Base-by-base conservation (phyloP, 2,329 filamentous ascomycete species). In the Didymella arachidicola region DNA sequence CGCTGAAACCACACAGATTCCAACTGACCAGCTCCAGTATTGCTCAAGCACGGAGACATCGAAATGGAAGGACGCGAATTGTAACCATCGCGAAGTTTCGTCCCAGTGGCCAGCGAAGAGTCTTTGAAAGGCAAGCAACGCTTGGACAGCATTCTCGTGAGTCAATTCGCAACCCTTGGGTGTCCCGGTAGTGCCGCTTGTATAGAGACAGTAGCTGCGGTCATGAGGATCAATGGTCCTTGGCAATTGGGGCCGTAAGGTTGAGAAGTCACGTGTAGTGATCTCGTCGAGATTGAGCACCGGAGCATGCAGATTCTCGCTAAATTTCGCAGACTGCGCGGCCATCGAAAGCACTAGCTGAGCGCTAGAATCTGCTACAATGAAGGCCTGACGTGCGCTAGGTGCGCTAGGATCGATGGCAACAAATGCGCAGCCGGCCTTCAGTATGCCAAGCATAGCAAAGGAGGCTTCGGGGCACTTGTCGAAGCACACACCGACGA, bases 31-130 rank as follows among this genome's bases (percentile, higher is more conserved):
- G 57, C 89, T 95, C 92, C 92, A 97, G 74, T 94, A 97, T 70
- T 97, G 93, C 72, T 97, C 93, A 0, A 97, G 82, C 0, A 97
- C 90, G 1, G 91, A 95, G 4, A 97, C 93, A 68, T 97, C 94
- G 61, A 97, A 97, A 75, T 97, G 94, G 56, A 97, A 92, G 0
- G 92, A 93, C 1, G 94, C 94, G 71, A 97, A 97, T 71, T 97
- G 94, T 0, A 97, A 81, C 89, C 92, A 97, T 57, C 90, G 86
- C 0, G 93, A 96, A 0, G 84, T 72, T 0, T 81, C 69, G 39
- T 89, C 83, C 91, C 92, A 96, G 67, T 92, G 89, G 0, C 84
- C 87, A 5, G 78, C 77, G 71, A 97, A 97, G 0, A 97, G 82
- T 29, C 87, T 81, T 67, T 92, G 88, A 73, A 97, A 97, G 0